A percentile compares a stretch with the other conserved stretches of the same genome.
phyloP scores from a whole-genome alignment of 352 stramenopile species.

The Globisporangium camurandrum region DNA sequence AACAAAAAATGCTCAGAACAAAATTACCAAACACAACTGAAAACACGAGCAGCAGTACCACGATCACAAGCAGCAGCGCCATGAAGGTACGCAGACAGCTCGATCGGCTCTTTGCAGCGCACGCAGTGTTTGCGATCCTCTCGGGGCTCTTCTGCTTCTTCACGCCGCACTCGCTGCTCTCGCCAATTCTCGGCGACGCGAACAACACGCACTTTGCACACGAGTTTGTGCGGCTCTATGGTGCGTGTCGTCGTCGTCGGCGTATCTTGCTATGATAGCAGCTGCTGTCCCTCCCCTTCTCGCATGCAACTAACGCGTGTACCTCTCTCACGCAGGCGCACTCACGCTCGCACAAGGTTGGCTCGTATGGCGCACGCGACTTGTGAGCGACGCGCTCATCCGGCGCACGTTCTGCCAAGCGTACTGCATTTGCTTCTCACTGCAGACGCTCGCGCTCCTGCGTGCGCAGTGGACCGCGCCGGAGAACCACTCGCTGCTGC shows the following conservation, averaged over 20 bases:
- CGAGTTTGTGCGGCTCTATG: constrained; percentile 84
- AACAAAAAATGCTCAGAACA: neutral
- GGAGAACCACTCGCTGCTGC: constrained; percentile 69
- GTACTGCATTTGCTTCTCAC: constrained; percentile 82
- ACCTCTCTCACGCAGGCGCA: constrained; percentile 29
- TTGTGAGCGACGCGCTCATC: constrained; percentile 79
- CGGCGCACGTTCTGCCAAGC: constrained; percentile 84
- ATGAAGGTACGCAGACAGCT: constrained; percentile 63
- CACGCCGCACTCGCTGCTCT: constrained; percentile 75
- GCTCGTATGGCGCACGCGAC: constrained; percentile 81
- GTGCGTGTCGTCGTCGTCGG: constrained; percentile 19
- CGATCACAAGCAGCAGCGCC: constrained; percentile 26
- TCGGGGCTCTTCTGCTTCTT: constrained; percentile 67
- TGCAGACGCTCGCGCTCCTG: constrained; percentile 65
- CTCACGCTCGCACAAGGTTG: constrained; percentile 78
- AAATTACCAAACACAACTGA: neutral
- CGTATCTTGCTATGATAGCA: too few relatives aligned
- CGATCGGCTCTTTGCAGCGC: constrained; percentile 73
- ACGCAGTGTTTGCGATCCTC: constrained; percentile 61
- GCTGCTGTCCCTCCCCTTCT: neutral
- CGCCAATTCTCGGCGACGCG: constrained; percentile 57
- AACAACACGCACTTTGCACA: constrained; percentile 81
- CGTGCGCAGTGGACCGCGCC: constrained; percentile 65
- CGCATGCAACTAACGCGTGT: neutral
- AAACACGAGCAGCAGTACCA: neutral